Evolutionary conservation across 2,329 filamentous ascomycete species (phyloP), one percentile per base, ranked within the genome.

Genomic region (Alternaria alternata): DNA sequence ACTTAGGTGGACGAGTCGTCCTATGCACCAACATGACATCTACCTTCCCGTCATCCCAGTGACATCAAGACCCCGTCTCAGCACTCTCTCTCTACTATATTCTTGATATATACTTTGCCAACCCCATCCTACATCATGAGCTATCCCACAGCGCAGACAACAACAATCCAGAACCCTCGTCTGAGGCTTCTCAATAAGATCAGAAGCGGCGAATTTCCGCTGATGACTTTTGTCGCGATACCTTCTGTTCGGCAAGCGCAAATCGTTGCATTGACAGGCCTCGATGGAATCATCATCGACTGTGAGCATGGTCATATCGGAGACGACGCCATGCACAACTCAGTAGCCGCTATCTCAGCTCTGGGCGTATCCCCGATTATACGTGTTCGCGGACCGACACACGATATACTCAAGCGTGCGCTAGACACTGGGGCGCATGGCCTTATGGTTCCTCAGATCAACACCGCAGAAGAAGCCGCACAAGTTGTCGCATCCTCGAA

Each of bases 251-350:
- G 83, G 41, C 72, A 76, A 59, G 83, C 83, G 34, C 83, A 85
- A 58, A 80, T 85, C 18, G 79, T 92, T 48, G 88, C 89, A 2
- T 81, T 87, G 55, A 84, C 84, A 3, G 89, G 88, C 1, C 82
- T 89, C 1, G 89, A 91, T 71, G 91, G 89, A 83, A 85, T 92
- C 9, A 81, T 90, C 74, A 85, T 87, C 26, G 86, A 87, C 70
- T 85, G 84, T 68, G 84, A 86, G 61, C 86, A 87, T 70, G 86
- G 86, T 7, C 85, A 72, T 51, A 72, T 87, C 41, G 83, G 85
- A 63, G 84, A 86, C 74, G 81, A 81, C 36, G 80, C 83, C 1
- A 87, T 87, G 86, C 83, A 87, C 65, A 85, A 87, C 62, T 84
- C 83, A 0, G 85, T 87, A 2, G 83, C 84, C 20, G 85, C 84